Base-by-base conservation (phyloP, 176 grass and related monocot species). In the Carex pumila region DNA sequence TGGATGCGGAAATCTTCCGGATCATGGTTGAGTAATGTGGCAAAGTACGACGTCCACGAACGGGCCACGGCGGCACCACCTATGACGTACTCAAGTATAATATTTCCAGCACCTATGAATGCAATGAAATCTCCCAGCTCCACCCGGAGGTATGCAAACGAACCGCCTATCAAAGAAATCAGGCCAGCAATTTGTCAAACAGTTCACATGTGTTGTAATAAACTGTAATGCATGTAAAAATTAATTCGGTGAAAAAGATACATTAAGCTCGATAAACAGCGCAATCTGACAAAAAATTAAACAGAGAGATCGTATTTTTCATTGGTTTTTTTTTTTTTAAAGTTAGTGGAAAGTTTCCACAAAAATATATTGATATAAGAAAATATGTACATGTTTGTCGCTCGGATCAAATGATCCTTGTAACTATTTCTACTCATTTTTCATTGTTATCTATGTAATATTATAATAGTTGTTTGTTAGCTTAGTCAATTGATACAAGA, bases 41-140 rank as follows among this genome's bases (percentile, higher is more conserved):
- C 89, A 64, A 92, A 94, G 91, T 99, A 99, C 71, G 96, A 99
- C 15, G 96, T 99, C 96, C 96, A 99, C 0, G 96, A 71, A 0
- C 91, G 88, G 6, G 93, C 92, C 85, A 97, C 90, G 1, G 89
- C 90, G 3, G 89, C 90, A 1, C 89, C 87, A 29, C 90, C 65
- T 79, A 94, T 94, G 76, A 93, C 83, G 80, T 97, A 97, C 90
- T 97, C 94, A 3, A 97, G 92, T 2, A 97, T 78, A 84, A 97
- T 94, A 89, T 97, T 97, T 73, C 94, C 92, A 55, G 92, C 94
- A 15, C 85, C 94, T 31, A 97, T 73, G 90, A 94, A 97, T 73
- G 94, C 94, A 81, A 94, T 45, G 85, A 94, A 94, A 86, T 97
- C 94, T 18, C 94, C 92, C 0, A 97, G 83, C 85, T 97, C 94